Base-by-base conservation (phyloP, 148 eudicot genomes). In the Vaccinium corymbosum region DNA sequence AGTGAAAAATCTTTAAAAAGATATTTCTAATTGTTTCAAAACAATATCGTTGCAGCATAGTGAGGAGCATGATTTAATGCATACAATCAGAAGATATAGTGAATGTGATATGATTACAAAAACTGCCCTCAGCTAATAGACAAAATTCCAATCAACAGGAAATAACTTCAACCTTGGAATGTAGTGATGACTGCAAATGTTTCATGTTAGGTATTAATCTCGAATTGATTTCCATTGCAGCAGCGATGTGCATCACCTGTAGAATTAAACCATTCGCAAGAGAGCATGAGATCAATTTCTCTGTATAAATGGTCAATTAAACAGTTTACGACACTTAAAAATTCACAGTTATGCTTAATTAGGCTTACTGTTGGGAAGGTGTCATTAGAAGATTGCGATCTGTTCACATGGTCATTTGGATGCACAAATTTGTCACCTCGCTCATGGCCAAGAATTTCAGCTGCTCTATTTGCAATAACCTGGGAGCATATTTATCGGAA, bases 231-330 rank as follows among this genome's bases (percentile, higher is more conserved):
- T 97, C 99, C 91, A 83, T 88, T 80, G 95, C 98, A 85, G 99
- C 99, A 81, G 99, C 99, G 79, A 97, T 97, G 86, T 97, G 99
- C 99, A 97, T 97, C 76, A 97, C 98, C 99, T 94, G 82, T 70
- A 81, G 79, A 89, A 38, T 20, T 73, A 82, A 84, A 73, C 29
- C n/a, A 66, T 52, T 81, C 15, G 78, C 64, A 81, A 70, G 51
- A 8, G 82, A 62, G 55, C 56, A 81, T 73, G 53, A 79, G 79
- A 72, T 49, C 22, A 61, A 17, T 55, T 38, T 62, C 68, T 80
- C 38, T 9, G 53, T 50, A 22, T 0, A 6, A 35, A 82, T 29
- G 48, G 49, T 52, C 52, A 80, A 59, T 25, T 77, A 3, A 62
- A 64, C 56, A 71, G 56, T 25, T 46, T 32, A 42, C 55, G 52